phyloP scores from a whole-genome alignment of 2,329 filamentous ascomycete genomes.

The Ophiocordyceps camponoti-rufipedis region DNA sequence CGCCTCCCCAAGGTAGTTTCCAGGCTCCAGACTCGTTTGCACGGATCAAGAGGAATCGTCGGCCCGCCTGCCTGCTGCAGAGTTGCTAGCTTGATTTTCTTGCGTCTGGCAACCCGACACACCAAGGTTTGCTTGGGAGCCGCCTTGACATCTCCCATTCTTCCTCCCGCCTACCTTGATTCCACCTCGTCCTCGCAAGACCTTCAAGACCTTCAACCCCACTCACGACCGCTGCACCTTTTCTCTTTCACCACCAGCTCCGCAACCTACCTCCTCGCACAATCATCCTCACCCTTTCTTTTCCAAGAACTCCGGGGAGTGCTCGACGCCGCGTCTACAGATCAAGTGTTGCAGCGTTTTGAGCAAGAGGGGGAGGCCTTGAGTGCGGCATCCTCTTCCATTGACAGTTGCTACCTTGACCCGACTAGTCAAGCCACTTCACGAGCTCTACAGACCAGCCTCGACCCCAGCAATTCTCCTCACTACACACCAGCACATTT shows the following conservation, averaged over 20 bases:
- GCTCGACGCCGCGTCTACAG: constrained; percentile 4
- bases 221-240: constrained; percentile 19
- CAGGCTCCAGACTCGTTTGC: background rate
- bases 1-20: background rate
- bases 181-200: constrained; percentile 18
- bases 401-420: constrained; percentile 8
- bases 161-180: constrained; percentile 12
- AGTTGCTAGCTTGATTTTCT: background rate
- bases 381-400: constrained; percentile 2
- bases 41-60: background rate
- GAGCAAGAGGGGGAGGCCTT: constrained; percentile 10
- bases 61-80: background rate
- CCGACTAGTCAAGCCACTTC: constrained; percentile 17
- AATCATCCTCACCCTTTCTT: constrained; percentile 10
- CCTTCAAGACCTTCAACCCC: constrained; percentile 15
- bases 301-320: constrained; percentile 5
- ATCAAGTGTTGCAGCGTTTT: constrained; percentile 13
- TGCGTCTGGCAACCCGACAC: background rate
- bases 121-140: constrained; percentile 16
- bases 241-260: constrained; percentile 10
- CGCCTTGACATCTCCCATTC: constrained; percentile 4
- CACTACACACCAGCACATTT: constrained; percentile 75
- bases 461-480: constrained; percentile 21
- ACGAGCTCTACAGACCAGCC: constrained; percentile 20
- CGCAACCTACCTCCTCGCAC: constrained; percentile 15